These are phyloP conservation scores for Globisporangium canariense DNA, from an alignment of 352 stramenopile genomes.

Conservation along the genomic window DNA sequence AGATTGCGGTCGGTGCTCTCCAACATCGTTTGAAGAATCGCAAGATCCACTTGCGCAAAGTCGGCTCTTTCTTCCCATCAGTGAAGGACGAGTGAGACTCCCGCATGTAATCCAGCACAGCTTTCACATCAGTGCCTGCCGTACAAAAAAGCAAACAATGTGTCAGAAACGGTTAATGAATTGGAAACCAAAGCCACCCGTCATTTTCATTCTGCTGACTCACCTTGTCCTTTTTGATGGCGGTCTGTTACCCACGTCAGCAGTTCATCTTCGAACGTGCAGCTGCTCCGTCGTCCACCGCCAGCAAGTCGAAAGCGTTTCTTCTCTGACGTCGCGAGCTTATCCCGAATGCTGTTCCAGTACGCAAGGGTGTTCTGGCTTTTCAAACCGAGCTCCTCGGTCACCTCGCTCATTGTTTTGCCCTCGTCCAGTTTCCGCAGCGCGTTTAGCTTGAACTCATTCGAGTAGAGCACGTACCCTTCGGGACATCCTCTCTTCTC, in stretches of 20 bases:
- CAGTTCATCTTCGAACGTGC: constrained; percentile 71
- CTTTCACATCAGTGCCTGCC: constrained; percentile 60
- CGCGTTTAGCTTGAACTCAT: constrained; percentile 79
- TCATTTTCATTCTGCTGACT: neutral
- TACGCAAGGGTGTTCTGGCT: constrained; percentile 69
- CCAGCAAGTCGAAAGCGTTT: constrained; percentile 71
- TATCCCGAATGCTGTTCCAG: constrained; percentile 77
- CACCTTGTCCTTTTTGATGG: constrained; percentile 57
- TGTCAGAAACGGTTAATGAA: neutral
- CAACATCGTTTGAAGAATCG: constrained; percentile 81
- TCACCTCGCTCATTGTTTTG: constrained; percentile 56
- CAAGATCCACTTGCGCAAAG: constrained; percentile 76
- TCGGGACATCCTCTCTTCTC: constrained; percentile 47
- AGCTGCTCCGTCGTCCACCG: constrained; percentile 62
- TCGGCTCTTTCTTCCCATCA: constrained; percentile 78
- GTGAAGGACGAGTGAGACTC: constrained; percentile 65
- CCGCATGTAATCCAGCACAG: constrained; percentile 66
- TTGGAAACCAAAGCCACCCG: neutral
- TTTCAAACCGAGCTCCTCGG: constrained; percentile 63
- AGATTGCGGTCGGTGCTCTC: constrained; percentile 25
- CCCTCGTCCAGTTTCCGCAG: constrained; percentile 65
- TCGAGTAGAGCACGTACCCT: constrained; percentile 71
- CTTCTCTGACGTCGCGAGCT: constrained; percentile 63
- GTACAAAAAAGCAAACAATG: constrained; percentile 1
- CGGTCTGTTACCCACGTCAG: constrained; percentile 68